These are phyloP conservation scores for Trichoderma koningiopsis DNA, from an alignment of 2,329 filamentous ascomycete species.

Conservation along the genomic window DNA sequence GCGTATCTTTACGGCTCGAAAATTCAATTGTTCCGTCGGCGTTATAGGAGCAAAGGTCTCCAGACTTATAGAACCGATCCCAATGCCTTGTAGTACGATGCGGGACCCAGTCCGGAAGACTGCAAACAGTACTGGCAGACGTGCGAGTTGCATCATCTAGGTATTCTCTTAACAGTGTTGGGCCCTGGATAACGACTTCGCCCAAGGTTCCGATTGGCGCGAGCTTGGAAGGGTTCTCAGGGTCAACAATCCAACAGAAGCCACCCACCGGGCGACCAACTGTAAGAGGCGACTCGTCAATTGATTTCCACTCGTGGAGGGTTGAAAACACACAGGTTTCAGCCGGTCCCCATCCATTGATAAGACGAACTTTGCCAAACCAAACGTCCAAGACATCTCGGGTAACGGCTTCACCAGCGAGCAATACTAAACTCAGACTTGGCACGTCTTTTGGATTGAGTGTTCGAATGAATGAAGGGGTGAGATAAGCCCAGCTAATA, in stretches of 20 bases:
- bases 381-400: slow-evolving; percentile 25
- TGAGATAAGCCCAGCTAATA: slow-evolving; percentile 22
- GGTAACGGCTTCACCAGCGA: slow-evolving; percentile 25
- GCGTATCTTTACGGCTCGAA: slow-evolving; percentile 15
- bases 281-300: slow-evolving; percentile 21
- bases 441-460: slow-evolving; percentile 13
- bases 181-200: slow-evolving; percentile 26
- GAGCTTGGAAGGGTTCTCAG: slow-evolving; percentile 17
- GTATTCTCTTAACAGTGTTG: slow-evolving; percentile 24
- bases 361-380: slow-evolving; percentile 25
- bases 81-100: not conserved
- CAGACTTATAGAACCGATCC: slow-evolving; percentile 24
- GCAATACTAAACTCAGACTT: not conserved
- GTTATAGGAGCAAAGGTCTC: slow-evolving; percentile 22
- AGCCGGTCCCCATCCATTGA: slow-evolving; percentile 31
- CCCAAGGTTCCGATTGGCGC: slow-evolving; percentile 19
- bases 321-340: slow-evolving; percentile 26
- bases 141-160: slow-evolving; percentile 21
- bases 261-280: slow-evolving; percentile 22
- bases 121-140: not conserved
- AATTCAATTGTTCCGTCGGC: slow-evolving; percentile 23
- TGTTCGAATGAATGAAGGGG: slow-evolving; percentile 20
- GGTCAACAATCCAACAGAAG: slow-evolving; percentile 23
- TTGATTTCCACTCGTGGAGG: slow-evolving; percentile 22
- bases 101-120: slow-evolving; percentile 22